Conservation (phyloP, 371 early-diverging fungal species). For the Actinomucor elegans region DNA sequence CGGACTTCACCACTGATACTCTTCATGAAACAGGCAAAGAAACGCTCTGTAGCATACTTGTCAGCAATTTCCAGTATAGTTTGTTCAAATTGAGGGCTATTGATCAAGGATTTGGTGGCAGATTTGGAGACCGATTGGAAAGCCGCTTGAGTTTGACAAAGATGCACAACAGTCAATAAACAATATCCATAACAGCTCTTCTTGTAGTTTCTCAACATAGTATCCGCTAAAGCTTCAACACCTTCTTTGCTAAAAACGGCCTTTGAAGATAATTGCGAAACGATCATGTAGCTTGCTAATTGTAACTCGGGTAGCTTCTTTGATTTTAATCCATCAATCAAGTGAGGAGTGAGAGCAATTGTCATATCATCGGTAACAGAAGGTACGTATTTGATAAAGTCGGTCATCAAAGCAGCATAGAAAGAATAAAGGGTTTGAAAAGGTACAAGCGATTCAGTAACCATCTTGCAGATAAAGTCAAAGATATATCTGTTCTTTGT, state of each 20-base stretch:
- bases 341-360: conserved; percentile 58
- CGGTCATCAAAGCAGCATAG: conserved; percentile 63
- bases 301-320: conserved; percentile 53
- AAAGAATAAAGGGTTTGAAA: conserved; percentile 66
- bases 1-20: conserved; percentile 27
- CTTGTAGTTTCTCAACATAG: conserved; percentile 42
- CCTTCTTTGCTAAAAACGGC: conserved; percentile 50
- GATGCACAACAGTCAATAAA: conserved; percentile 63
- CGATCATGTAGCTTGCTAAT: conserved; percentile 67
- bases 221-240: conserved; percentile 41
- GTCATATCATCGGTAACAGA: conserved; percentile 46
- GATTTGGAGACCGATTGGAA: conserved; percentile 45
- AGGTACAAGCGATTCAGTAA: conserved; percentile 37
- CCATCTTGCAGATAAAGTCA: conserved; percentile 67
- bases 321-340: conserved; percentile 55
- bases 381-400: conserved; percentile 53
- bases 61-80: conserved; percentile 41
- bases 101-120: conserved; percentile 36
- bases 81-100: conserved; percentile 32
- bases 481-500: conserved; percentile 60
- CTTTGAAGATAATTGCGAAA: conserved; percentile 64
- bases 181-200: conserved; percentile 35
- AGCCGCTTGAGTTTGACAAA: conserved; percentile 65
- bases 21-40: conserved; percentile 42
- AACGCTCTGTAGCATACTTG: conserved; percentile 57